Conservation (phyloP, 805 yeast genomes). For the Starmerella sirachaensis region DNA sequence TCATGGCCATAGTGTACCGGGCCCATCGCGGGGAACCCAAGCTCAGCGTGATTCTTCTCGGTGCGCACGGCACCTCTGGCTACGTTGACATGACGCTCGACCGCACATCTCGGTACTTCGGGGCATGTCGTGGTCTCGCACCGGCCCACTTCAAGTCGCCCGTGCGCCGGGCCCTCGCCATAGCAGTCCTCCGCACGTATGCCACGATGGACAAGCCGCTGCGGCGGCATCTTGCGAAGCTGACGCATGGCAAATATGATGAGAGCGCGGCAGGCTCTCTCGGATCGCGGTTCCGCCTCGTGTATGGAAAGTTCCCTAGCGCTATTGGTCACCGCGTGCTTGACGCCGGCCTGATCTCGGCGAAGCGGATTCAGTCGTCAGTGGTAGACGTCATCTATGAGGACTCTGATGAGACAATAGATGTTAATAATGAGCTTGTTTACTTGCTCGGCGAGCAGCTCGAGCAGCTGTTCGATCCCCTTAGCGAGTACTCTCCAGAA, state of each 20-base stretch:
- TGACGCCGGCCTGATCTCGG: conserved; percentile 47
- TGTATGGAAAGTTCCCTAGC: conserved; percentile 41
- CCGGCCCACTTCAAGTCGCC: conserved; percentile 40
- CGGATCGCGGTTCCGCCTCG: conserved; percentile 51
- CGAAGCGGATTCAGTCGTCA: conserved; percentile 38
- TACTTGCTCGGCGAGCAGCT: conserved; percentile 70
- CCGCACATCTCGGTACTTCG: conserved; percentile 55
- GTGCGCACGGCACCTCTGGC: conserved; percentile 49
- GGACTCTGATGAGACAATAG: conserved; percentile 39
- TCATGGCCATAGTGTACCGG: conserved; percentile 28
- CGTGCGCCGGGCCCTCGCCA: conserved; percentile 65
- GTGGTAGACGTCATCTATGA: conserved; percentile 68
- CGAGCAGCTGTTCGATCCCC: conserved; percentile 80
- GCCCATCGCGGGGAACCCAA: conserved; percentile 18
- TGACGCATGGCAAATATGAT: conserved; percentile 36
- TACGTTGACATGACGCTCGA: conserved; percentile 48
- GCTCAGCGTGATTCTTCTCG: conserved; percentile 27
- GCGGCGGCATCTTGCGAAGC: conserved; percentile 7
- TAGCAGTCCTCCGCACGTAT: conserved; percentile 55
- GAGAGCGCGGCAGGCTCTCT: conserved; percentile 75
- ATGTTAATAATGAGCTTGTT: conserved; percentile 64
- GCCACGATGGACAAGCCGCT: conserved; percentile 38
- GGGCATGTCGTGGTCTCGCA: conserved; percentile 61
- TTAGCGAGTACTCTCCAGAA: conserved; percentile 86
- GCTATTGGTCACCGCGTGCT: conserved; percentile 47